phyloP scores from a whole-genome alignment of 2,329 filamentous ascomycete species.

The Paecilomyces sp. region DNA sequence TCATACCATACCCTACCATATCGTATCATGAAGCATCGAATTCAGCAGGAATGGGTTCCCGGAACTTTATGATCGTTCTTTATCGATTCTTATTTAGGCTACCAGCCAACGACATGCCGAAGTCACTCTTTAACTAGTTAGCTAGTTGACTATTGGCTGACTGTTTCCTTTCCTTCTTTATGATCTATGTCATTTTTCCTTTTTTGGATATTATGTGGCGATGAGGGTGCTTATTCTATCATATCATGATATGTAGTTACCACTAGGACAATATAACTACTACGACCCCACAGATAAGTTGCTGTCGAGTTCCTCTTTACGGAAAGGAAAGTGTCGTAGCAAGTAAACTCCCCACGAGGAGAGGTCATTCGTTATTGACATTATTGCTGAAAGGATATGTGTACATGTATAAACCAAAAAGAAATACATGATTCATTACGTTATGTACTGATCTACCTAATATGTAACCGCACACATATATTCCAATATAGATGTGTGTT shows the following conservation, averaged over 20 bases:
- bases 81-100: too few relatives aligned
- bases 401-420: too few relatives aligned
- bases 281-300: not conserved
- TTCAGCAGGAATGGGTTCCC: too few relatives aligned
- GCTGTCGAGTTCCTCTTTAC: not conserved
- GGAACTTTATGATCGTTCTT: too few relatives aligned
- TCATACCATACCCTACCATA: too few relatives aligned
- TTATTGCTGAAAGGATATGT: too few relatives aligned
- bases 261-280: not conserved
- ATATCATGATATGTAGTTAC: not conserved
- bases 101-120: too few relatives aligned
- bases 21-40: too few relatives aligned
- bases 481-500: not conserved
- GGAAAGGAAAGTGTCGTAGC: not conserved
- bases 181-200: not conserved
- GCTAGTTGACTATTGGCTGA: too few relatives aligned
- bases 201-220: not conserved
- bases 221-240: not conserved
- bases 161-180: not conserved
- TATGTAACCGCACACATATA: not conserved
- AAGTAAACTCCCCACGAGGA: not conserved
- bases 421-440: slow-evolving; percentile 1
- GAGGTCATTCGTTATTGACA: too few relatives aligned
- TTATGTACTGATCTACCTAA: not conserved
- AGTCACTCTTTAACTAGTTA: too few relatives aligned